Percentiles rank a stretch among this genome's conserved stretches.
These are phyloP conservation scores for Phytophthora tentaculata DNA, from an alignment of 352 stramenopile species.

Conservation along the genomic window DNA sequence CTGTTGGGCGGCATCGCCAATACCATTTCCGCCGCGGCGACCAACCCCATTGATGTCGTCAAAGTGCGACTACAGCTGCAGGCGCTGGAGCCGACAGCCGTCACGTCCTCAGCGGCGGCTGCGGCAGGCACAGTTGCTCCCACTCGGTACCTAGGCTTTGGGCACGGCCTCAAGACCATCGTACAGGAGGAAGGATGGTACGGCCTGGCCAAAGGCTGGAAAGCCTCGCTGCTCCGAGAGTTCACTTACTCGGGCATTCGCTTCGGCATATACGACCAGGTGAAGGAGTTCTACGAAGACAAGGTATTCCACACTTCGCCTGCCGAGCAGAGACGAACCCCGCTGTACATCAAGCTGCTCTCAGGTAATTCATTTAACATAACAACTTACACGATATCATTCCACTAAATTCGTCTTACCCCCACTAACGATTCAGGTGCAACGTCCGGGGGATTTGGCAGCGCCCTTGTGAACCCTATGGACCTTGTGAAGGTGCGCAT, in stretches of 20 bases:
- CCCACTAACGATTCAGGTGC: too few species aligned
- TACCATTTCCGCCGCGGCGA: slow-evolving; percentile 54
- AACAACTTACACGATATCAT: too few species aligned
- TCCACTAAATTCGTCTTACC: too few species aligned
- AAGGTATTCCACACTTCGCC: slow-evolving; percentile 50
- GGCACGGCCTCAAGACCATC: slow-evolving; percentile 64
- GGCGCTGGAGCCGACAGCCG: slow-evolving; percentile 36
- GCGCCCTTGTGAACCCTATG: slow-evolving; percentile 76
- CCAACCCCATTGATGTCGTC: slow-evolving; percentile 72
- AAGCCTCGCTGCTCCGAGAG: slow-evolving; percentile 69
- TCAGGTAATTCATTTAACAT: too few species aligned
- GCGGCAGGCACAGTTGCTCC: slow-evolving; percentile 39
- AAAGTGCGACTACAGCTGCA: slow-evolving; percentile 77
- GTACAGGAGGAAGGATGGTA: slow-evolving; percentile 59
- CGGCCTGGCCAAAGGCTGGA: slow-evolving; percentile 64
- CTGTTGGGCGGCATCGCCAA: slow-evolving; percentile 68
- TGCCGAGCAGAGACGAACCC: slow-evolving; percentile 39
- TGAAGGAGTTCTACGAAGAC: slow-evolving; percentile 78
- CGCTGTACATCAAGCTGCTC: slow-evolving; percentile 74
- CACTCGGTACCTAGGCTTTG: slow-evolving; percentile 66
- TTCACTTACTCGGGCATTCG: slow-evolving; percentile 81
- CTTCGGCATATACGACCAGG: slow-evolving; percentile 80
- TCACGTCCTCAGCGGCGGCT: slow-evolving; percentile 36
- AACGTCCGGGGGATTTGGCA: slow-evolving; percentile 67
- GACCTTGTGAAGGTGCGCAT: slow-evolving; percentile 84